phyloP scores from a whole-genome alignment of 768 basidiomycete genomes.

The Auricularia sp. region DNA sequence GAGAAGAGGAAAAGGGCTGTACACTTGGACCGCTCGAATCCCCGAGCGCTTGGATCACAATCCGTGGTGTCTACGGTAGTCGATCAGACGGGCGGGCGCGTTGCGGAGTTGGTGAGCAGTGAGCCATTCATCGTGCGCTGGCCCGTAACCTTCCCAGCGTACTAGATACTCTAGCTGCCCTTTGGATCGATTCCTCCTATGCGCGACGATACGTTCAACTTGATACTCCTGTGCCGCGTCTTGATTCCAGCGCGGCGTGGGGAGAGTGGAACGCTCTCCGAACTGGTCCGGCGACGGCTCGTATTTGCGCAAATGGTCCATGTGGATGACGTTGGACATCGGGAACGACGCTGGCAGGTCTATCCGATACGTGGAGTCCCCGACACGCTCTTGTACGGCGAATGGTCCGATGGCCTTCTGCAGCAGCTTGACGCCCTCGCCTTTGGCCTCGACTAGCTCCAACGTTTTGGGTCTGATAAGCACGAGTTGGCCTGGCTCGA shows the following conservation, averaged over 20 bases:
- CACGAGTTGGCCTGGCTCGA: slow-evolving; percentile 15
- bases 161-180: too few relatives aligned
- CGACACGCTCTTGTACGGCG: slow-evolving; percentile 14
- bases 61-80: too few relatives aligned
- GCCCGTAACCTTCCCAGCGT: too few relatives aligned
- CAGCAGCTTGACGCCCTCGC: slow-evolving; percentile 15
- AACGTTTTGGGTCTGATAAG: slow-evolving; percentile 21
- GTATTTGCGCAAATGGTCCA: slow-evolving; percentile 16
- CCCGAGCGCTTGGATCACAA: too few relatives aligned
- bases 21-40: too few relatives aligned
- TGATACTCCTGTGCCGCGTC: background rate
- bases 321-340: slow-evolving; percentile 14
- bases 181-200: too few relatives aligned
- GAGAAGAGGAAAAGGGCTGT: too few relatives aligned
- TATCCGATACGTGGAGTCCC: background rate
- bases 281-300: slow-evolving; percentile 10
- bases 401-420: slow-evolving; percentile 18
- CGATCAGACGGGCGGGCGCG: too few relatives aligned
- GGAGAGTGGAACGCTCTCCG: slow-evolving; percentile 16
- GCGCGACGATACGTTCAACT: background rate
- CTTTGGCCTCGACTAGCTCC: slow-evolving; percentile 14
- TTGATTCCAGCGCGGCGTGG: slow-evolving; percentile 1
- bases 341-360: background rate
- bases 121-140: too few relatives aligned
- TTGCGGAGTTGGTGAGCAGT: too few relatives aligned